Percentiles rank a stretch among this genome's conserved stretches.
phyloP scores from a whole-genome alignment of 2,329 filamentous ascomycete genomes.

The Zymoseptoria brevis region DNA sequence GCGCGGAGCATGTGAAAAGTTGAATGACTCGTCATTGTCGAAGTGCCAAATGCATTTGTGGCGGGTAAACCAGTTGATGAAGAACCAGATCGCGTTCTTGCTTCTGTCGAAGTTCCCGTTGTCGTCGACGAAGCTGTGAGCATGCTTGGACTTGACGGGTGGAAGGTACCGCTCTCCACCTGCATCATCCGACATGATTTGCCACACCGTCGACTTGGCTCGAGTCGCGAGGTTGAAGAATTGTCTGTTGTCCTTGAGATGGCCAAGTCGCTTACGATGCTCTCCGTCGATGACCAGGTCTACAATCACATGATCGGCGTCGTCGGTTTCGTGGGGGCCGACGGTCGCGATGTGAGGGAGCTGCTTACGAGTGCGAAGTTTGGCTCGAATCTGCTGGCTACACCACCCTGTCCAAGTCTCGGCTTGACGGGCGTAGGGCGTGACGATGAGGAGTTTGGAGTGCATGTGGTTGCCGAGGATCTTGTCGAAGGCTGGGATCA shows the following conservation, averaged over 20 bases:
- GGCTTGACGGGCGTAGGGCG: neutral
- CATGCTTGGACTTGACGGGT: neutral
- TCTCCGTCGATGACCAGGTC: neutral
- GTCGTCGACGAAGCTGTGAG: neutral
- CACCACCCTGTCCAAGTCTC: neutral
- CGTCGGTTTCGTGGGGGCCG: neutral
- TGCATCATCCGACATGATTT: neutral
- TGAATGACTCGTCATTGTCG: neutral
- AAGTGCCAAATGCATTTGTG: neutral
- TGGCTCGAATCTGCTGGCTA: neutral
- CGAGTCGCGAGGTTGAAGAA: neutral
- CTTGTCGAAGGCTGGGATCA: neutral
- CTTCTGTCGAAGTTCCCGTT: neutral
- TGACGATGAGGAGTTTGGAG: neutral
- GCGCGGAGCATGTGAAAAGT: neutral
- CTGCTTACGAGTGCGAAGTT: neutral
- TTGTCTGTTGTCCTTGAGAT: neutral
- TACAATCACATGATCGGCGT: neutral
- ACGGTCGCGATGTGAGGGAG: neutral
- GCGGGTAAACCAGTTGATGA: neutral
- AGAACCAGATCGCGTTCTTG: neutral
- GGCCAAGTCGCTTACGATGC: neutral
- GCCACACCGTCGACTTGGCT: neutral
- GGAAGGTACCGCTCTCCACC: neutral
- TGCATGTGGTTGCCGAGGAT: neutral